Conservation (phyloP, 2,329 filamentous ascomycete species). For the Colletotrichum eleusines region DNA sequence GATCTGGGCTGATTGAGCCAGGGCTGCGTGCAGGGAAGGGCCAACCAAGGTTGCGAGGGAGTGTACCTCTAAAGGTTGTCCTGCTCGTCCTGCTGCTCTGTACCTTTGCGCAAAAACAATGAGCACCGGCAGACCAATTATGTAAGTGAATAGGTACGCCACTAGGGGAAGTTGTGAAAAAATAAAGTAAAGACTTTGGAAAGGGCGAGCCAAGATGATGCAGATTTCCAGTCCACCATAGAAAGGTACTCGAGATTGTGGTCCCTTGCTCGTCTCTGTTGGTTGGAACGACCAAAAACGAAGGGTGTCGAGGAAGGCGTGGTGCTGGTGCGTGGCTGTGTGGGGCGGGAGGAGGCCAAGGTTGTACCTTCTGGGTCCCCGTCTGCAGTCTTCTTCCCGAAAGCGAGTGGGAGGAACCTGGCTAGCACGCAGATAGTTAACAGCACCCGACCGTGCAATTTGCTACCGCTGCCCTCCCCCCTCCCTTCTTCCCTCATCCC, state of each 20-base stretch:
- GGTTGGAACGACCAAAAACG: constrained; percentile 2
- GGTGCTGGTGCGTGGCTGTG: neutral
- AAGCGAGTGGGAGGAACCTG: constrained; percentile 1
- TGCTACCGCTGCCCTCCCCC: neutral
- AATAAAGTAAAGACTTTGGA: neutral
- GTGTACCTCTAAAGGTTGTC: constrained; percentile 30
- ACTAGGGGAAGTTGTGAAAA: too few species aligned
- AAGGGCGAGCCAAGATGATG: neutral
- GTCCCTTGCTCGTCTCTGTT: neutral
- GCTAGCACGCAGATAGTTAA: constrained; percentile 2
- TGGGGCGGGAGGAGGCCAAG: constrained; percentile 12
- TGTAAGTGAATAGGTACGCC: too few species aligned
- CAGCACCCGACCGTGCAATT: neutral
- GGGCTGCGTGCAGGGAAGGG: constrained; percentile 32
- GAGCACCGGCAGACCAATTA: neutral
- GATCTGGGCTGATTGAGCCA: constrained; percentile 46
- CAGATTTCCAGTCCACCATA: neutral
- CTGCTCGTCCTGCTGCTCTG: neutral
- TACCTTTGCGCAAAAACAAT: neutral
- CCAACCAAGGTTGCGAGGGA: constrained; percentile 11
- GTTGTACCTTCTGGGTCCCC: constrained; percentile 27
- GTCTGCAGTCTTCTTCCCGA: too few species aligned
- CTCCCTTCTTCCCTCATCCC: constrained; percentile 18
- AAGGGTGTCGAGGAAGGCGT: constrained; percentile 34
- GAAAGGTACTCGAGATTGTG: neutral